Evolutionary conservation across 2,329 filamentous ascomycete genomes (phyloP), one percentile per base, ranked within the genome.

Genomic region (Calonectria montana): DNA sequence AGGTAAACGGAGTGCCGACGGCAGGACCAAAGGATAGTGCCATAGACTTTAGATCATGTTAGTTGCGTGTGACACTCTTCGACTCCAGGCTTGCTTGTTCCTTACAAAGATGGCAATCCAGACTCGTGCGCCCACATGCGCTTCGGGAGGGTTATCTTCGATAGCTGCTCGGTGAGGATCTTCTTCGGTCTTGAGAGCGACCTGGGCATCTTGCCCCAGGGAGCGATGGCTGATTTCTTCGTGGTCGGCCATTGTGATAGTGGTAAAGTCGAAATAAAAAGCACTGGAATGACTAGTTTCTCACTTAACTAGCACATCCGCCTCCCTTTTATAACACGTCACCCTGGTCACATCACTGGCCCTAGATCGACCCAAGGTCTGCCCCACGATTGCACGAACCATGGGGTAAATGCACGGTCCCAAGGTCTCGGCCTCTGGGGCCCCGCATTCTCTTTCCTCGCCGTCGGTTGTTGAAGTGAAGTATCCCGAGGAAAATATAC

Each of bases 361-460:
- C 29, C n/a, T 21, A 35, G 53, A 57, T 57, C 10, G n/a, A 16
- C n/a, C 25, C 15, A 25, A 0, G 67, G 64, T 8, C 69, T 74
- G 3, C 71, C 73, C 2, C 53, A 57, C 53, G 31, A 31, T 39
- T 39, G 37, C n/a, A 57, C 23, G 31, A 57, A 57, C 31, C 35
- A 39, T 23, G 53, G 53, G 53, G 53, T 57, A 57, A 16, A 57
- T 39, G 53, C 53, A 57, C 53, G 53, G 53, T 13, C 8, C 8
- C 3, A 74, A 8, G 16, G 73, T n/a, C 6, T 71, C 35, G 4
- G 45, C 71, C 45, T 71, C 71, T 57, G 53, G 53, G 53, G 53
- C 53, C 53, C 53, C 53, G 53, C 53, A 57, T 57, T 57, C 31
- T 39, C 5, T 39, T 31, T 35, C 21, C 21, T n/a, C 53, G 53